Evolutionary conservation across 1,139 yeast genomes (phyloP), one percentile per base, ranked within the genome.

Genomic region (Pichiaceae sp.): DNA sequence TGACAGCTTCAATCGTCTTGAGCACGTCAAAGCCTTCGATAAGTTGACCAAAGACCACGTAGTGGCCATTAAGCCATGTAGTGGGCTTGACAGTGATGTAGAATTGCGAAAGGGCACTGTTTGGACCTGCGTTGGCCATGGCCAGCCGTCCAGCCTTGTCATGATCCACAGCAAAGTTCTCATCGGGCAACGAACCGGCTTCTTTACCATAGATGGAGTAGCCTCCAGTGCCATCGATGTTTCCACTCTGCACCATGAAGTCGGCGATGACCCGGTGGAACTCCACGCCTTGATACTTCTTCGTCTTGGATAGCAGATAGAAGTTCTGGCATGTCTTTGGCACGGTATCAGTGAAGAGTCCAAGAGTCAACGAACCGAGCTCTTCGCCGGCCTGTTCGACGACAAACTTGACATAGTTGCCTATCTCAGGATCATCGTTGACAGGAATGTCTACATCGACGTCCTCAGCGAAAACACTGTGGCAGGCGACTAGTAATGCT

Each of bases 161-260:
- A 64, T 81, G 91, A 49, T 64, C 74, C 51, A 77, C 49, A 42
- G 59, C 44, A 52, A 82, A 82, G 63, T 78, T 79, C 61, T 82
- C 91, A 57, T 82, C 93, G 29, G 70, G 70, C 50, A 79, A 75
- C 1, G 49, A 38, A 3, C 59, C 59, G 3, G 29, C 31, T 50
- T 72, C 70, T 51, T 66, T 68, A 40, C 89, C 91, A 60, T 75
- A 81, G 59, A 79, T 78, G 32, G 86, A 76, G 57, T 72, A 72
- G 43, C 91, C 91, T 48, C 91, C 91, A 39, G 76, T 71, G 48
- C 85, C 85, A 57, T 72, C 70, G 65, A 78, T 76, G 60, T 79
- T 85, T 60, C 93, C 93, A 56, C 89, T 89, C 64, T 82, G 93
- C 52, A 81, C 73, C 85, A 82, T 79, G 62, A 82, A 82, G 42